Conservation (phyloP, 805 yeast genomes). For the Candida odintsovae region DNA sequence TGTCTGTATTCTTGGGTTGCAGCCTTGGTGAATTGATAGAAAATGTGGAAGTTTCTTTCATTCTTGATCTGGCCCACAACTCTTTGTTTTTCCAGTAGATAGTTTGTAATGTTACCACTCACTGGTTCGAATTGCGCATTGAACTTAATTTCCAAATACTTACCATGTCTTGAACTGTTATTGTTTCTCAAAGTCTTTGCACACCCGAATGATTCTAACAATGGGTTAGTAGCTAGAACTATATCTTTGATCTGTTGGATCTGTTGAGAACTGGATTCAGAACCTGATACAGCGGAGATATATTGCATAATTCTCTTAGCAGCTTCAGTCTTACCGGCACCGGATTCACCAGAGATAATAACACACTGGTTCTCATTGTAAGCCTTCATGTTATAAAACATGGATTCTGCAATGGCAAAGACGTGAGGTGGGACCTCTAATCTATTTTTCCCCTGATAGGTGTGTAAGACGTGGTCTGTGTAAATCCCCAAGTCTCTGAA, state of each 20-base stretch:
- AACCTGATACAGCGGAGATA: constrained; percentile 82
- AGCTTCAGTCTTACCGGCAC: constrained; percentile 98
- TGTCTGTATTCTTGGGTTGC: constrained; percentile 83
- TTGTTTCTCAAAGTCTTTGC: constrained; percentile 88
- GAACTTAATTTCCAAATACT: constrained; percentile 87
- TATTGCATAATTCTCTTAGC: constrained; percentile 98
- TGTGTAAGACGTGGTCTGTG: constrained; percentile 66
- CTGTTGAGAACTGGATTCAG: constrained; percentile 51
- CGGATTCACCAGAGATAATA: constrained; percentile 94
- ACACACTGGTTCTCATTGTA: constrained; percentile 96
- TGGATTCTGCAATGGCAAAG: constrained; percentile 93
- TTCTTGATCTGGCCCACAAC: constrained; percentile 91
- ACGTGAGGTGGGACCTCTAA: constrained; percentile 98
- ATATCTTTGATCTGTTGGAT: constrained; percentile 90
- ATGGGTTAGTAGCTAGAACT: constrained; percentile 95
- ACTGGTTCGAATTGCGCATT: constrained; percentile 80
- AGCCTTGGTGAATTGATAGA: constrained; percentile 91
- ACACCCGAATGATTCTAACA: constrained; percentile 88
- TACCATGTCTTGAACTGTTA: constrained; percentile 89
- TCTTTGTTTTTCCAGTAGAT: constrained; percentile 88
- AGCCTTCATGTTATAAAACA: constrained; percentile 93
- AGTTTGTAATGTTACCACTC: constrained; percentile 94
- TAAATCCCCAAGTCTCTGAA: constrained; percentile 95
- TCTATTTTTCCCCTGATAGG: constrained; percentile 87
- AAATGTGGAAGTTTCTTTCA: constrained; percentile 96